Conservation (phyloP, 192 early-diverging fungal species). For the Mortierella antarctica region DNA sequence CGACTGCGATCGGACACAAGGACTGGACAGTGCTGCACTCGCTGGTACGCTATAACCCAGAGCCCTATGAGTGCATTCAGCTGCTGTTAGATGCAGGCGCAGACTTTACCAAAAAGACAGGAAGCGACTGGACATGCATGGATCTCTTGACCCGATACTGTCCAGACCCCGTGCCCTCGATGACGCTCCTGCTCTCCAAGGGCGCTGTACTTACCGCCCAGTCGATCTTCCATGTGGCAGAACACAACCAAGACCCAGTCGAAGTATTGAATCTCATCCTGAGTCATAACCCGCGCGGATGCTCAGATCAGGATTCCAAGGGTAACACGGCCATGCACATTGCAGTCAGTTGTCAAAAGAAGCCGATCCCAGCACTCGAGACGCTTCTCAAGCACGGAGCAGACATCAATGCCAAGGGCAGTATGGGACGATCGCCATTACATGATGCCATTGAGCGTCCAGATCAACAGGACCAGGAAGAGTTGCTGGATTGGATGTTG, state of each 20-base stretch:
- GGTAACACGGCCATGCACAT: conserved; percentile 45
- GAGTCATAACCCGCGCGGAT: conserved; percentile 27
- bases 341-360: conserved; percentile 39
- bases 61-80: conserved; percentile 46
- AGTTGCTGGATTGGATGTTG: conserved; percentile 56
- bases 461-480: conserved; percentile 53
- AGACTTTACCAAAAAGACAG: conserved; percentile 50
- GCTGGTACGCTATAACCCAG: conserved; percentile 40
- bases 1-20: conserved; percentile 51
- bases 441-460: conserved; percentile 53
- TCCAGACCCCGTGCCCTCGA: conserved; percentile 45
- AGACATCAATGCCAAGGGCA: conserved; percentile 50
- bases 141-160: conserved; percentile 48
- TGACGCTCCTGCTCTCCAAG: conserved; percentile 47
- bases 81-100: conserved; percentile 41
- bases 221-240: conserved; percentile 52
- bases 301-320: conserved; percentile 32
- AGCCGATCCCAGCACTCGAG: conserved; percentile 30
- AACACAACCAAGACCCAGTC: conserved; percentile 42
- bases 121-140: conserved; percentile 53
- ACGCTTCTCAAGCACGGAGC: conserved; percentile 41
- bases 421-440: conserved; percentile 34
- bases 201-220: conserved; percentile 32
- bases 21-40: conserved; percentile 51
- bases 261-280: conserved; percentile 43